Evolutionary conservation across 106 monocot genomes (phyloP), one percentile per base, ranked within the genome.

Genomic region (Dendrobium nobile): DNA sequence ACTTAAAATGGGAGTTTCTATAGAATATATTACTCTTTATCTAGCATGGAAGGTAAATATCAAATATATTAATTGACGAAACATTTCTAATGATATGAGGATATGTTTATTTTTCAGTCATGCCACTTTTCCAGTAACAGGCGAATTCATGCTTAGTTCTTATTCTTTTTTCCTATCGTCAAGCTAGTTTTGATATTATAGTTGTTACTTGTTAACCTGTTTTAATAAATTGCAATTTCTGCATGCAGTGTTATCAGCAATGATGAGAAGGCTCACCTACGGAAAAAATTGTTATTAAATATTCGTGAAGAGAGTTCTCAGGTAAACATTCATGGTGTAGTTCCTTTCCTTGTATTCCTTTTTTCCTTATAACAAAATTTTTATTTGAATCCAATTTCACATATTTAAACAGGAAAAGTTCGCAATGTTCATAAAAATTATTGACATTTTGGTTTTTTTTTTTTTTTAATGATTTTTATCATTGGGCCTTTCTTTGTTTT

Each of bases 231-330:
- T 77, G 42, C 2, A 76, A 59, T 72, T 40, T 24, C 74, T 83
- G 79, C 55, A 18, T 85, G 75, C 82, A 98, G 95, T 79, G 89
- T 89, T 51, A 92, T 98, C 78, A 83, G 82, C 82, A 91, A 89
- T 79, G 98, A 98, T 24, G 98, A 98, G 72, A 98, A 98, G 86
- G 83, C 59, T 13, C 92, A 98, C 73, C 81, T 98, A 54, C 80
- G 91, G 55, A 94, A 89, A 22, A 98, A 92, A 47, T 84, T 98
- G 88, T 78, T 98, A 58, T 77, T 90, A 67, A 88, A 95, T 77
- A 82, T 95, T 41, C 84, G 92, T 73, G 98, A 98, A 82, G 98
- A 95, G 58, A 98, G 92, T 79, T 64, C 85, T 70, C 89, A 94
- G 92, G 97, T 98, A 26, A 84, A 28, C 28, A 55, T 61, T 78